Conservation (phyloP, 106 monocot species). For the Dendrobium huoshanense region DNA sequence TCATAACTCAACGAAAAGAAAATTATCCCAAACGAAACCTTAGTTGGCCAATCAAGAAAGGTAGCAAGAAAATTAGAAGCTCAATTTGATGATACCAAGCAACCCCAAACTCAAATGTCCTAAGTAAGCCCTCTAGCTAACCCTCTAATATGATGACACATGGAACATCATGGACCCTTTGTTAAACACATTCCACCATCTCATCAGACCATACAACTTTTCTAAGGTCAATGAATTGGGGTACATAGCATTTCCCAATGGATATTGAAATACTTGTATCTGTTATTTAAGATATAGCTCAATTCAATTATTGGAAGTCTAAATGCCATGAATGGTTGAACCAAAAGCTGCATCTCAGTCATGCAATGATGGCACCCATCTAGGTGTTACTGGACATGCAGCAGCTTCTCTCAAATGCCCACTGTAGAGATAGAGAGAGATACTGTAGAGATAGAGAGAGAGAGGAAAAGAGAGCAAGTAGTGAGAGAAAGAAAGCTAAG, state of each 20-base stretch:
- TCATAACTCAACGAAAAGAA: too few relatives aligned
- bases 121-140: too few relatives aligned
- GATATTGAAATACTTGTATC: not conserved
- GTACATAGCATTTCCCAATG: not conserved
- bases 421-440: slow-evolving; percentile 1
- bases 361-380: slow-evolving; percentile 10
- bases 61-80: too few relatives aligned
- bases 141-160: too few relatives aligned
- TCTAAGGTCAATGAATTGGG: too few relatives aligned
- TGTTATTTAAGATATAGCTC: not conserved
- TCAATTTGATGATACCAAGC: too few relatives aligned
- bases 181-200: too few relatives aligned
- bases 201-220: too few relatives aligned
- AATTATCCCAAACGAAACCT: too few relatives aligned
- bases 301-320: slow-evolving; percentile 6
- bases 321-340: slow-evolving; percentile 3
- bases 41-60: too few relatives aligned
- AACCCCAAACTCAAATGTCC: too few relatives aligned
- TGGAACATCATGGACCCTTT: too few relatives aligned
- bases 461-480: not conserved
- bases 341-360: slow-evolving; percentile 10
- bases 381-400: slow-evolving; percentile 9
- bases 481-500: not conserved
- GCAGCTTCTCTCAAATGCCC: slow-evolving; percentile 4
- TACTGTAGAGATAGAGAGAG: not conserved